phyloP scores from a whole-genome alignment of 2,329 filamentous ascomycete species.

The Stagonosporopsis vannaccii region DNA sequence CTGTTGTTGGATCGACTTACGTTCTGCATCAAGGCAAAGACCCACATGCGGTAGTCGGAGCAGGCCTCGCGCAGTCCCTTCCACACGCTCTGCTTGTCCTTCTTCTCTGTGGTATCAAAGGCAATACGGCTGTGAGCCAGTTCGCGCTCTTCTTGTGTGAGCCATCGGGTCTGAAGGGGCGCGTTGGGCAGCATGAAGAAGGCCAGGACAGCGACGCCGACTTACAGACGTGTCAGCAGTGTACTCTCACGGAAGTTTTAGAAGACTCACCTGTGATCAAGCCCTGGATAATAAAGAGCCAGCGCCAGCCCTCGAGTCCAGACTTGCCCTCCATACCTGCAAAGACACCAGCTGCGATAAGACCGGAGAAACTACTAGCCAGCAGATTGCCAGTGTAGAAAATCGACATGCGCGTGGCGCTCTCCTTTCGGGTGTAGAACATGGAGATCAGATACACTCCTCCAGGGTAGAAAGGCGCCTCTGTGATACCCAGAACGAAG shows the following conservation, averaged over 20 bases:
- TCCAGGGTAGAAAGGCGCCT: constrained; percentile 45
- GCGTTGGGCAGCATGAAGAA: constrained; percentile 29
- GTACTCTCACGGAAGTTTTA: background rate
- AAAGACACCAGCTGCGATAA: constrained; percentile 50
- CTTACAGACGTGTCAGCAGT: background rate
- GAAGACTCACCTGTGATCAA: constrained; percentile 36
- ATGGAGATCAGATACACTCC: constrained; percentile 45
- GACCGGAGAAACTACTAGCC: constrained; percentile 51
- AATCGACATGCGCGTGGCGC: constrained; percentile 41
- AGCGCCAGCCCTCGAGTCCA: constrained; percentile 53
- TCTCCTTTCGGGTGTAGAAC: constrained; percentile 49
- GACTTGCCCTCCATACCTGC: constrained; percentile 48
- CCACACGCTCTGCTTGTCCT: constrained; percentile 28
- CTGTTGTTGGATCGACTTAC: background rate
- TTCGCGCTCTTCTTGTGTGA: constrained; percentile 53
- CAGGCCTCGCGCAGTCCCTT: constrained; percentile 23
- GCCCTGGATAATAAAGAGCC: constrained; percentile 55
- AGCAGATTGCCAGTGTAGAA: constrained; percentile 51
- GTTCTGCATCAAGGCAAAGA: constrained; percentile 28
- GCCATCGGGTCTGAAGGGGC: constrained; percentile 50
- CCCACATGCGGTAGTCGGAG: constrained; percentile 27
- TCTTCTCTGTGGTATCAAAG: constrained; percentile 53
- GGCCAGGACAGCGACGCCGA: constrained; percentile 16
- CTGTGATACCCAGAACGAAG: constrained; percentile 38
- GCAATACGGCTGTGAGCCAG: constrained; percentile 34